Evolutionary conservation across 345 rosid species (phyloP).

Genomic region (Abelmoschus esculentus): DNA sequence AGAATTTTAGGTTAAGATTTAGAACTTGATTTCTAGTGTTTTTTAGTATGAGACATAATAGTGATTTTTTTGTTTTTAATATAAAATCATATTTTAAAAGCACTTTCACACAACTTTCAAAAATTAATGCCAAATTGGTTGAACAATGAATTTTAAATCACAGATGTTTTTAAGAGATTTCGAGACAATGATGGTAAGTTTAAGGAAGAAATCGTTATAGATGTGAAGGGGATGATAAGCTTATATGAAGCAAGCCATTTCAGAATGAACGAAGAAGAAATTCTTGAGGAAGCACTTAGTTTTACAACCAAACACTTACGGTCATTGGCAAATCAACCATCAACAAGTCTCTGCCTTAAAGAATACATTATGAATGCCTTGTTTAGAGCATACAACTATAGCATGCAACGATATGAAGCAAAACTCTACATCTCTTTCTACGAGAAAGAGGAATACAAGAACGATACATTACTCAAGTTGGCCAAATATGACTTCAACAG

Average conservation of each 20-base stretch:
- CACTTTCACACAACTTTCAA: too few species aligned
- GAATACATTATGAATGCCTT: not conserved
- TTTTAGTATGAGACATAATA: too few species aligned
- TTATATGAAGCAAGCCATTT: constrained; percentile 14
- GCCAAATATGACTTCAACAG: constrained; percentile 13
- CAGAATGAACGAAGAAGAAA: constrained; percentile 5
- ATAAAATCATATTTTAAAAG: too few species aligned
- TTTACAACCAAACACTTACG: constrained; percentile 7
- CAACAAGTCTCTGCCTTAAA: not conserved
- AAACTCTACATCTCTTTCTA: constrained; percentile 9
- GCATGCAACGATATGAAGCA: not conserved
- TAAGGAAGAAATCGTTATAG: too few species aligned
- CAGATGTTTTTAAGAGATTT: too few species aligned
- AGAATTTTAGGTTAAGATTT: too few species aligned
- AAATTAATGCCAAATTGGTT: too few species aligned
- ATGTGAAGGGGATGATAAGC: constrained; percentile 12
- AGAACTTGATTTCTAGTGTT: too few species aligned
- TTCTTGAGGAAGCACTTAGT: not conserved
- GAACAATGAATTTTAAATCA: too few species aligned
- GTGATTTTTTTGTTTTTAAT: too few species aligned
- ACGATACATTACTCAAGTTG: constrained; percentile 3
- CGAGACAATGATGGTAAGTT: too few species aligned
- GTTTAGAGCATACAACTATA: not conserved
- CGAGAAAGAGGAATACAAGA: not conserved
- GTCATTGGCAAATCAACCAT: not conserved